A percentile compares a stretch with the other conserved stretches of the same genome.
These are phyloP conservation scores for Serendipita vermifera DNA, from an alignment of 768 basidiomycete genomes.

Conservation along the genomic window DNA sequence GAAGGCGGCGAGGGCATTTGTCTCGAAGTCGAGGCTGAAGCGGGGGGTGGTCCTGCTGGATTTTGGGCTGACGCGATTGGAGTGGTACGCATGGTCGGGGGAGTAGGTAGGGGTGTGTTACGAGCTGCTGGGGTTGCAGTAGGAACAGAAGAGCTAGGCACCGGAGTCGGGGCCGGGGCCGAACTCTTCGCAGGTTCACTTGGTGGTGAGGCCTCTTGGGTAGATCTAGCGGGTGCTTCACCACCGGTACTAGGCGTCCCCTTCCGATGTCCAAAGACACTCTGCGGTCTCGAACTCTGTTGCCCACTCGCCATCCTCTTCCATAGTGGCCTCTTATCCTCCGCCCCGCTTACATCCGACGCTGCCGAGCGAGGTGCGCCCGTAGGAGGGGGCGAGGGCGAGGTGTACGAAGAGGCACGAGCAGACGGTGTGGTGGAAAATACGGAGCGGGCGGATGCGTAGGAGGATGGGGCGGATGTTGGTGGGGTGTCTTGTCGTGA, in stretches of 20 bases:
- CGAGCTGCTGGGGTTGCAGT: too few species aligned
- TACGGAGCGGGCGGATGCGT: conserved; percentile 3
- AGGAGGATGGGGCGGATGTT: conserved; percentile 1
- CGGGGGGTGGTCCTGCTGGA: too few species aligned
- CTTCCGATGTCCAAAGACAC: neutral
- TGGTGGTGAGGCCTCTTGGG: neutral
- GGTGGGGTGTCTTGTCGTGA: too few species aligned
- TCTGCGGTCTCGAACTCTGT: neutral
- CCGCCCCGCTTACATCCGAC: neutral
- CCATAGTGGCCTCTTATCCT: conserved; percentile 1
- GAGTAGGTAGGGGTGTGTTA: too few species aligned
- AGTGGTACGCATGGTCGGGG: too few species aligned
- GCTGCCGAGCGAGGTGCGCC: neutral
- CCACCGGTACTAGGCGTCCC: neutral
- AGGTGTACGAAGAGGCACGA: neutral
- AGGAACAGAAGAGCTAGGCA: neutral
- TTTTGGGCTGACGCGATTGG: too few species aligned
- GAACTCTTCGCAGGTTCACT: neutral
- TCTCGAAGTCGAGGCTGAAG: too few species aligned
- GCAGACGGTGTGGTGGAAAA: neutral
- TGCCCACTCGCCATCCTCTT: conserved; percentile 1
- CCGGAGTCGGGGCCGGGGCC: neutral
- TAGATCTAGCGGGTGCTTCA: neutral
- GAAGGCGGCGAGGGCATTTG: too few species aligned
- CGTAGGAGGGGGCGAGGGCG: conserved; percentile 7